Percentiles rank a stretch among this genome's conserved stretches.
These are phyloP conservation scores for Ascochyta viciae-villosae DNA, from an alignment of 2,329 filamentous ascomycete species.

Conservation along the genomic window DNA sequence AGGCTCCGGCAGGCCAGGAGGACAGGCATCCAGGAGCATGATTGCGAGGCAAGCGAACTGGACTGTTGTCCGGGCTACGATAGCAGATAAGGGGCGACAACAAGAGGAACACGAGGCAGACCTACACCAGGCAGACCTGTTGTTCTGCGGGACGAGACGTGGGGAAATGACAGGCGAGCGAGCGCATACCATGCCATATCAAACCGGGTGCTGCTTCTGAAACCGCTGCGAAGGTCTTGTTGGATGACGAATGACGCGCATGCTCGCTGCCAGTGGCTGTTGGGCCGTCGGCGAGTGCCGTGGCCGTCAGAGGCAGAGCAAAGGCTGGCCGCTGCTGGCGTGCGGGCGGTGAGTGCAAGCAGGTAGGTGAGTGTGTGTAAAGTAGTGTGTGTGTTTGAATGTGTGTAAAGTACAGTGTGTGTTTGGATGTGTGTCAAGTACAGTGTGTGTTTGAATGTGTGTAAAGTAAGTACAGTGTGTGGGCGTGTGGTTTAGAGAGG, in stretches of 20 bases:
- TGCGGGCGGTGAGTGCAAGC: neutral
- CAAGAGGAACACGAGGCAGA: neutral
- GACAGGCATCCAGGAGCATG: conserved; percentile 1
- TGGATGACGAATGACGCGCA: conserved; percentile 14
- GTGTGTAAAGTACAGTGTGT: neutral
- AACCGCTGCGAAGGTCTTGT: conserved; percentile 7
- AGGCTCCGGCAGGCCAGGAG: conserved; percentile 1
- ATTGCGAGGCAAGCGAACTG: neutral
- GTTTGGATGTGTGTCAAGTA: neutral
- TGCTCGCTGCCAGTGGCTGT: conserved; percentile 3
- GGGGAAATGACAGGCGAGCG: conserved; percentile 19
- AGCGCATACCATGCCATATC: conserved; percentile 6
- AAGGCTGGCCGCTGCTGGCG: neutral
- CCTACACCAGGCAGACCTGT: neutral
- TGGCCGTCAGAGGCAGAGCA: neutral
- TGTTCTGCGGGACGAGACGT: conserved; percentile 9
- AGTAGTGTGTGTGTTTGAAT: neutral
- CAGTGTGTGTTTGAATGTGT: neutral
- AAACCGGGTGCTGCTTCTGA: conserved; percentile 7
- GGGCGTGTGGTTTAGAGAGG: neutral
- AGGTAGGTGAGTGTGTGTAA: neutral
- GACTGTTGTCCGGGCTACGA: conserved; percentile 1
- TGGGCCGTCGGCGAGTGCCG: conserved; percentile 10
- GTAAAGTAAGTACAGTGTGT: neutral
- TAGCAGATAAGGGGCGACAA: conserved; percentile 9